Percentiles rank a stretch among this genome's conserved stretches.
phyloP scores from a whole-genome alignment of 2,329 filamentous ascomycete genomes.

The Ascochyta rabiei region DNA sequence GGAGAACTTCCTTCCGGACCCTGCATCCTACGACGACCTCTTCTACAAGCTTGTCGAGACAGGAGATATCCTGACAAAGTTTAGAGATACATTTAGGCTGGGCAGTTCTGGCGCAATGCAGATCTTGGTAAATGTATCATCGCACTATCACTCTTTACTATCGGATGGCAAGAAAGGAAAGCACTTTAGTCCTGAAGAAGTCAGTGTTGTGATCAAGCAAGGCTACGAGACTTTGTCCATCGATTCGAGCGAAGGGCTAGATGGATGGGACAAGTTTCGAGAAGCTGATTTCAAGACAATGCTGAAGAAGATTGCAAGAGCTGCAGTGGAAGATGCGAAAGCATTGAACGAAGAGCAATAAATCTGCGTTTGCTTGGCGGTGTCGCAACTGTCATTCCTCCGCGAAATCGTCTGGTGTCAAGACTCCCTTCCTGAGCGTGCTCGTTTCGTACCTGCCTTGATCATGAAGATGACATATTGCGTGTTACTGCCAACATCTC shows the following conservation, averaged over 20 bases:
- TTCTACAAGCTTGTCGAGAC: slow-evolving; percentile 98
- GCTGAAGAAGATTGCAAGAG: slow-evolving; percentile 85
- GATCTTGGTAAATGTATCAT: slow-evolving; percentile 79
- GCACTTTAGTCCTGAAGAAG: slow-evolving; percentile 80
- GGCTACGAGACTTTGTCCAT: slow-evolving; percentile 96
- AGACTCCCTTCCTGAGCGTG: not conserved
- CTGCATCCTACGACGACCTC: slow-evolving; percentile 89
- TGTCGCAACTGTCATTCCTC: not conserved
- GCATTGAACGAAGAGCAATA: slow-evolving; percentile 47
- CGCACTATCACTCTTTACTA: slow-evolving; percentile 86
- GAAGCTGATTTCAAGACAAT: slow-evolving; percentile 84
- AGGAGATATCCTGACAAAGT: slow-evolving; percentile 80
- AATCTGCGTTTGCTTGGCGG: not conserved
- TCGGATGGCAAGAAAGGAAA: slow-evolving; percentile 65
- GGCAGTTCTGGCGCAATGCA: slow-evolving; percentile 68
- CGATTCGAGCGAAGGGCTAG: slow-evolving; percentile 83
- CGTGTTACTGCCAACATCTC: too few relatives aligned
- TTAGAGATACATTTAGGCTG: slow-evolving; percentile 75
- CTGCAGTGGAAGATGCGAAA: slow-evolving; percentile 74
- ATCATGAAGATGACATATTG: not conserved
- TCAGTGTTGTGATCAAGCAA: slow-evolving; percentile 90
- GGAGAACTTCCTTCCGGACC: slow-evolving; percentile 87
- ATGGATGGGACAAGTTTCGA: slow-evolving; percentile 83
- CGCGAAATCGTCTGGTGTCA: not conserved
- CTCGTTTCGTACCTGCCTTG: not conserved